Conservation (phyloP, 1,284 basidiomycete genomes). For the Moesziomyces aphidis region DNA sequence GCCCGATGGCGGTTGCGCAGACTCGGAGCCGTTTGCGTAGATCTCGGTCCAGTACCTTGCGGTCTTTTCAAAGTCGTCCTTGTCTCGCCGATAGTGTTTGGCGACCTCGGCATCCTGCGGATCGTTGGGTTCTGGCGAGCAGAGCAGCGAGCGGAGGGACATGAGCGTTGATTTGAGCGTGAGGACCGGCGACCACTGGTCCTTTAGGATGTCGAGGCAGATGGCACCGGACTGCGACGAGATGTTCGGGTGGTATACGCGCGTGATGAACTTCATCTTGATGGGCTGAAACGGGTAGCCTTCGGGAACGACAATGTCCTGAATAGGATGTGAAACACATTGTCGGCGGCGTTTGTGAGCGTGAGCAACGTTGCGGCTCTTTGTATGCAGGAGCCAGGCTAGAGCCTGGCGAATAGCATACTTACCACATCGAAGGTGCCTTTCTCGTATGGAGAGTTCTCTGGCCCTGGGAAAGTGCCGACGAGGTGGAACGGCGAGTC, state of each 20-base stretch:
- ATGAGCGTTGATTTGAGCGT: slow-evolving; percentile 97
- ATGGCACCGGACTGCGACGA: slow-evolving; percentile 93
- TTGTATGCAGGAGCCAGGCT: background rate
- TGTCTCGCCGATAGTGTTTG: slow-evolving; percentile 92
- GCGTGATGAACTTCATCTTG: slow-evolving; percentile 79
- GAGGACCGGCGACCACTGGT: slow-evolving; percentile 69
- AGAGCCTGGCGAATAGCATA: slow-evolving; percentile 1
- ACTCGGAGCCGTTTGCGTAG: slow-evolving; percentile 58
- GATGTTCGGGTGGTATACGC: slow-evolving; percentile 97
- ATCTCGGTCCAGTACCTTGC: slow-evolving; percentile 82
- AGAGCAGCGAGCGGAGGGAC: slow-evolving; percentile 93
- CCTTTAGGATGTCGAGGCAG: slow-evolving; percentile 82
- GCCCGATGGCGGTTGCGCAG: slow-evolving; percentile 28
- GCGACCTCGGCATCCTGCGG: slow-evolving; percentile 95
- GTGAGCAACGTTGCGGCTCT: too few relatives aligned
- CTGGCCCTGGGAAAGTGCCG: slow-evolving; percentile 58
- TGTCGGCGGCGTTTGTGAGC: background rate
- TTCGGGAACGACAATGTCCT: slow-evolving; percentile 96
- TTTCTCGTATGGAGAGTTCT: slow-evolving; percentile 91
- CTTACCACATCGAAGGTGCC: slow-evolving; percentile 91
- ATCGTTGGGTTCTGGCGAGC: slow-evolving; percentile 94
- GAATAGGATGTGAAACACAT: slow-evolving; percentile 7
- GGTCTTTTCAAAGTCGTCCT: slow-evolving; percentile 87
- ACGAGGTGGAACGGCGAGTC: slow-evolving; percentile 53
- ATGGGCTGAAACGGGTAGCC: slow-evolving; percentile 94